phyloP scores from a whole-genome alignment of 768 basidiomycete species.

The Suillus clintonianus region DNA sequence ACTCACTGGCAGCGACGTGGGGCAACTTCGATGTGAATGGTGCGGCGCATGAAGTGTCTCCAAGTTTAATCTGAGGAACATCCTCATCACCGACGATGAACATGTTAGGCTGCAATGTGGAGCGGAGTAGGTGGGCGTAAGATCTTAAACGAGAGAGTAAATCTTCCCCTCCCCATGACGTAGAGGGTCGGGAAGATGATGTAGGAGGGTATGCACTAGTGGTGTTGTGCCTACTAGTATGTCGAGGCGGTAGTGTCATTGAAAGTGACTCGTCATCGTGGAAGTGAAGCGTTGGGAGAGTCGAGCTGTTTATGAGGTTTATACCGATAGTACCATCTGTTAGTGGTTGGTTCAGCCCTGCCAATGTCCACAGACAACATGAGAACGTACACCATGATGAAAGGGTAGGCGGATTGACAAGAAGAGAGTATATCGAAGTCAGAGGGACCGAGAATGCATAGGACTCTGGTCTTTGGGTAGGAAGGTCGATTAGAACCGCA shows the following conservation, averaged over 20 bases:
- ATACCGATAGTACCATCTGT: conserved; percentile 86
- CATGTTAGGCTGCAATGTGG: conserved; percentile 79
- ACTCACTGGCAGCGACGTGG: conserved; percentile 95
- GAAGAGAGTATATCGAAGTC: conserved; percentile 85
- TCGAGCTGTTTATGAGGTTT: conserved; percentile 83
- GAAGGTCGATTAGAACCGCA: conserved; percentile 82
- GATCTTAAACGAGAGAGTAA: conserved; percentile 73
- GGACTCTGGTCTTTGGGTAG: conserved; percentile 80
- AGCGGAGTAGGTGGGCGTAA: conserved; percentile 83
- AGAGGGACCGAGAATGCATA: conserved; percentile 96
- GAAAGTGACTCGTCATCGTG: conserved; percentile 96
- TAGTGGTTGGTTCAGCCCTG: not conserved
- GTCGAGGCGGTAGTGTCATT: conserved; percentile 51
- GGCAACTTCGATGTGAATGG: conserved; percentile 98
- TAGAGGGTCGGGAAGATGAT: conserved; percentile 41
- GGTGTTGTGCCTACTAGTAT: conserved; percentile 33
- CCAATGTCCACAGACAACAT: conserved; percentile 10
- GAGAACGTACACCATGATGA: conserved; percentile 76
- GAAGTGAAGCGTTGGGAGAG: conserved; percentile 89
- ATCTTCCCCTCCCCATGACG: conserved; percentile 88
- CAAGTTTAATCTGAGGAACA: conserved; percentile 96
- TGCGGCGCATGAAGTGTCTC: conserved; percentile 98
- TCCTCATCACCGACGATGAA: conserved; percentile 93
- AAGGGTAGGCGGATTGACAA: conserved; percentile 80
- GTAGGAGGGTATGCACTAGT: conserved; percentile 63